phyloP scores from a whole-genome alignment of 1,284 basidiomycete species.

The Xerocomus amazonicus region DNA sequence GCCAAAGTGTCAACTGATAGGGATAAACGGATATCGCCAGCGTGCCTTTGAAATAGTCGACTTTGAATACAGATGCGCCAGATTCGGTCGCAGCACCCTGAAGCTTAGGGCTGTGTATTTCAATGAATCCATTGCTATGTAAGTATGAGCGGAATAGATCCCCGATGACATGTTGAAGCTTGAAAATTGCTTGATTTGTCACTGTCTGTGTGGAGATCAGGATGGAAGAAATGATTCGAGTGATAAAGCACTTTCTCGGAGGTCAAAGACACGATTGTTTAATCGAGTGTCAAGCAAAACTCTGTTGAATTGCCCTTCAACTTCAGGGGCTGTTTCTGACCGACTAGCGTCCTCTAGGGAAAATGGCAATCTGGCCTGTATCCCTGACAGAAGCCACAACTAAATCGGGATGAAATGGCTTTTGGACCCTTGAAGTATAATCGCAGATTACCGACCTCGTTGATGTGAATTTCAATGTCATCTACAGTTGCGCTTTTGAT shows the following conservation, averaged over 20 bases:
- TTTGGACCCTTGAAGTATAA: background rate
- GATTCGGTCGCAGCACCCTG: slow-evolving; percentile 97
- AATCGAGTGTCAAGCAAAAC: slow-evolving; percentile 91
- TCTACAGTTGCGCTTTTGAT: slow-evolving; percentile 90
- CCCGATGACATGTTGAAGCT: slow-evolving; percentile 84
- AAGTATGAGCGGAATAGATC: slow-evolving; percentile 88
- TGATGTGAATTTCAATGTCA: slow-evolving; percentile 87
- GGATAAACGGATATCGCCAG: background rate
- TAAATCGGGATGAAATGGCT: slow-evolving; percentile 34
- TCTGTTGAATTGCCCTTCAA: slow-evolving; percentile 65
- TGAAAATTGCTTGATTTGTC: slow-evolving; percentile 97
- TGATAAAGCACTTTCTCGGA: slow-evolving; percentile 59
- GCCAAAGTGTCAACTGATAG: slow-evolving; percentile 9
- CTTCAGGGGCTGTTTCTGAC: slow-evolving; percentile 73
- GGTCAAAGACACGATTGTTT: slow-evolving; percentile 93
- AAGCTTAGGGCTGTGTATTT: slow-evolving; percentile 98
- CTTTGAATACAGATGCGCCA: slow-evolving; percentile 97
- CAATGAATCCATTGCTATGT: slow-evolving; percentile 74
- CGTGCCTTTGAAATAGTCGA: slow-evolving; percentile 94
- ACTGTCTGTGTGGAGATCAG: slow-evolving; percentile 59
- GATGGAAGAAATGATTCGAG: background rate
- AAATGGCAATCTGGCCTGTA: slow-evolving; percentile 84
- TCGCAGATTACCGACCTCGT: slow-evolving; percentile 52
- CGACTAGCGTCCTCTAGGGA: slow-evolving; percentile 91
- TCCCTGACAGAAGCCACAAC: slow-evolving; percentile 79